Evolutionary conservation across 1,139 yeast species (phyloP).

Genomic region (Kodamaea arcana): DNA sequence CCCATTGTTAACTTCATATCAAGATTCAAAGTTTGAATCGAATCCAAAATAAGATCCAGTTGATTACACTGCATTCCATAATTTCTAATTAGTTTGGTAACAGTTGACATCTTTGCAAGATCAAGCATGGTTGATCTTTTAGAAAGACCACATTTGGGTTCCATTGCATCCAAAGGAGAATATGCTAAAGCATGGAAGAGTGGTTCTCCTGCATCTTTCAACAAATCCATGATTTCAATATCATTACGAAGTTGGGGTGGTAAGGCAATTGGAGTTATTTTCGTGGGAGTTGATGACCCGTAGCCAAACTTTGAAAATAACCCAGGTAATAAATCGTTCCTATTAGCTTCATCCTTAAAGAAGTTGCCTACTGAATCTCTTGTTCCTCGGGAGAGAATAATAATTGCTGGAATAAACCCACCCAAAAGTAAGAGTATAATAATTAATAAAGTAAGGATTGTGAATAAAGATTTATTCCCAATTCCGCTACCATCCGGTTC

Average conservation of each 20-base stretch:
- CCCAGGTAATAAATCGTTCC: constrained; percentile 7
- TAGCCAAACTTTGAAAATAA: constrained; percentile 6
- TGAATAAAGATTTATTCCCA: constrained; percentile 4
- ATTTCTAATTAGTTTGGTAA: constrained; percentile 54
- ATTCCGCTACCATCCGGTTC: constrained; percentile 3
- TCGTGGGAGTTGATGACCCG: not conserved
- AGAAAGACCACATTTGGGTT: constrained; percentile 50
- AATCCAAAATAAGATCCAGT: constrained; percentile 47
- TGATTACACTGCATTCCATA: constrained; percentile 67
- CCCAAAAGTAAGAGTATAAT: constrained; percentile 14
- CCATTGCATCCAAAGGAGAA: constrained; percentile 50
- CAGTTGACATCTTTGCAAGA: constrained; percentile 50
- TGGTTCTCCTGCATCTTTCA: constrained; percentile 4
- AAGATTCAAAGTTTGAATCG: constrained; percentile 47
- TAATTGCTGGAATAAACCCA: constrained; percentile 20
- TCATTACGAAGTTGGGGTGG: not conserved
- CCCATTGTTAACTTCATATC: constrained; percentile 61
- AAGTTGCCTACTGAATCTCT: constrained; percentile 14
- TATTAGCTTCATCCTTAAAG: constrained; percentile 11
- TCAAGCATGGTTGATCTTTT: constrained; percentile 51
- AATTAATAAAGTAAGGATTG: constrained; percentile 8
- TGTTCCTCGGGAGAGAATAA: constrained; percentile 22
- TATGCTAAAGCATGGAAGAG: constrained; percentile 58
- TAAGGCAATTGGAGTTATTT: not conserved
- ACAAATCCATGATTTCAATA: not conserved